Conservation (phyloP, 23 red algal genomes). For the Gracilariopsis chorda region DNA sequence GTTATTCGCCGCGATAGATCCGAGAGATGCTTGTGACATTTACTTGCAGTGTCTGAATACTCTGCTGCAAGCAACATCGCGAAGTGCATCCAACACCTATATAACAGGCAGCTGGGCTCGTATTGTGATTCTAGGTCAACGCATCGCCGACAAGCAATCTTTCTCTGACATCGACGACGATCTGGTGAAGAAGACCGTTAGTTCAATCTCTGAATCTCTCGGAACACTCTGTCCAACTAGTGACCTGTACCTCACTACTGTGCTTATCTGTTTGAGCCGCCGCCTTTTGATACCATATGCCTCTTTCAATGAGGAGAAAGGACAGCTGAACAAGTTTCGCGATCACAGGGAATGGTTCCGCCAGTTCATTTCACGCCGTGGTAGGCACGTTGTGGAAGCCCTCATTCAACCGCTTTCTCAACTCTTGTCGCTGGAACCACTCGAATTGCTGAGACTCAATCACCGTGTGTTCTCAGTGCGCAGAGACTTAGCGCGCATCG, state of each 20-base stretch:
- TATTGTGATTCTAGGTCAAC: neutral
- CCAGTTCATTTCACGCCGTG: neutral
- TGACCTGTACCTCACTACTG: neutral
- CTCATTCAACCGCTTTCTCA: neutral
- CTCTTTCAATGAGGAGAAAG: neutral
- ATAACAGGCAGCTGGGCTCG: conserved; percentile 1
- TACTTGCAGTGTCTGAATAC: conserved; percentile 17
- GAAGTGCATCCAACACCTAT: neutral
- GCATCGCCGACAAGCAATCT: conserved; percentile 22
- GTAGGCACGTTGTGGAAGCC: neutral
- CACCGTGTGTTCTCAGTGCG: conserved; percentile 28
- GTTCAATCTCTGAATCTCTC: conserved; percentile 2
- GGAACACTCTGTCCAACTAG: neutral
- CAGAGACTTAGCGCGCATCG: neutral
- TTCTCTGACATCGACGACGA: neutral
- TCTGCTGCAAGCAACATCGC: neutral
- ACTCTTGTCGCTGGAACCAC: conserved; percentile 36
- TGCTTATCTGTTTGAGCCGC: conserved; percentile 27
- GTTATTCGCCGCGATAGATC: neutral
- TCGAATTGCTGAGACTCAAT: conserved; percentile 25
- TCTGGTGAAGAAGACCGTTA: neutral
- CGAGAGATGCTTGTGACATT: neutral
- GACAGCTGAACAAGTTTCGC: neutral
- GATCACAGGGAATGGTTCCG: conserved; percentile 38
- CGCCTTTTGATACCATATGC: conserved; percentile 3